Conservation (phyloP, 2,329 filamentous ascomycete species). For the Botrytis elliptica region DNA sequence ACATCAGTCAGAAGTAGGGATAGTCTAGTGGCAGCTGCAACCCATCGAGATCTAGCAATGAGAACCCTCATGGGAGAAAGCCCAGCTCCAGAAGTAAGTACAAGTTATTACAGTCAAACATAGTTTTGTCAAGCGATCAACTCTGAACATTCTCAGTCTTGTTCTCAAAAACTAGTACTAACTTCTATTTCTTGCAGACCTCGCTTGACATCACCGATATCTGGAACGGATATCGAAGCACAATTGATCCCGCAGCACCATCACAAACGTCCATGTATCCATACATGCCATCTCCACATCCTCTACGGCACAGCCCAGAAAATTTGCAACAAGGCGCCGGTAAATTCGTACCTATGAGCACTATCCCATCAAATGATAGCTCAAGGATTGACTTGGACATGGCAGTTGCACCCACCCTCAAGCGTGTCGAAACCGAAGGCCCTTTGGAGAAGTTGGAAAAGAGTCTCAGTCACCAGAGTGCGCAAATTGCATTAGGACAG, state of each 20-base stretch:
- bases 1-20: conserved; percentile 2
- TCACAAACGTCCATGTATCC: neutral
- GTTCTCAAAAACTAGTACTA: neutral
- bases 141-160: neutral
- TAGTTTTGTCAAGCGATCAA: neutral
- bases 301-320: neutral
- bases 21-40: neutral
- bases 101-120: neutral
- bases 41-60: conserved; percentile 1
- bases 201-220: neutral
- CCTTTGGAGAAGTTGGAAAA: neutral
- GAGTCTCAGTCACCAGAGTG: neutral
- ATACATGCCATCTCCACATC: neutral
- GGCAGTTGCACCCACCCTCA: neutral
- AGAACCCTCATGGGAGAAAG: conserved; percentile 2
- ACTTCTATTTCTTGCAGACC: neutral
- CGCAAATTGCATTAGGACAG: neutral
- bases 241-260: neutral
- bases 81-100: conserved; percentile 3
- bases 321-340: neutral
- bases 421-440: conserved; percentile 5
- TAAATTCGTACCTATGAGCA: neutral
- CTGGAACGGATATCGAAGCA: neutral
- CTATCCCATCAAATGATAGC: neutral
- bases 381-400: neutral